Conservation (phyloP, 1,284 basidiomycete species). For the Apiotrichum sp. region DNA sequence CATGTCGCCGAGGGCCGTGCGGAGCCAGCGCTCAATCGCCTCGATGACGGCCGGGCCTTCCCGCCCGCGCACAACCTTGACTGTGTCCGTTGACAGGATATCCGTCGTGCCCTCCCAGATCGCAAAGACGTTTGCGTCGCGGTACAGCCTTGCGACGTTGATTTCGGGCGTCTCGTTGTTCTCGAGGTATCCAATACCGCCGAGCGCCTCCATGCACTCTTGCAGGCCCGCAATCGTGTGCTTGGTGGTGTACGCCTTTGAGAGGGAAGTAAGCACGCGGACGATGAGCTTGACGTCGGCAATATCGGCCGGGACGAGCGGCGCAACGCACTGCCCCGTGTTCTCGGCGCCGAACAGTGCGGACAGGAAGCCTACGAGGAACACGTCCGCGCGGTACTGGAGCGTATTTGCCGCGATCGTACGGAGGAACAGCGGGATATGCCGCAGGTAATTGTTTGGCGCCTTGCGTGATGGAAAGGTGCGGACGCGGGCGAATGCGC, state of each 20-base stretch:
- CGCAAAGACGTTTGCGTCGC: constrained; percentile 66
- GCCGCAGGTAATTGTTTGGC: constrained; percentile 51
- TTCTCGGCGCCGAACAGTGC: constrained; percentile 60
- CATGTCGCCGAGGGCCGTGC: not conserved
- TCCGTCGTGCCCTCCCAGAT: constrained; percentile 70
- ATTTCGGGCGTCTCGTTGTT: constrained; percentile 58
- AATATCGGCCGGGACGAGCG: constrained; percentile 2
- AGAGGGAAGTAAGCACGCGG: constrained; percentile 62
- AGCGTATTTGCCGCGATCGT: constrained; percentile 58
- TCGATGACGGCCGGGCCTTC: not conserved
- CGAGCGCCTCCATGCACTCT: constrained; percentile 77
- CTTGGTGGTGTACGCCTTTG: constrained; percentile 66
- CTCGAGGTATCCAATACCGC: constrained; percentile 63
- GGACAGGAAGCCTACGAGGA: constrained; percentile 58
- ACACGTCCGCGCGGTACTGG: constrained; percentile 60
- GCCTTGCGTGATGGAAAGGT: constrained; percentile 45
- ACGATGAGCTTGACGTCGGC: constrained; percentile 52
- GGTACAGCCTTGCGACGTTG: constrained; percentile 45
- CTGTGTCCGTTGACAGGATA: constrained; percentile 16
- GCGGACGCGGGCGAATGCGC: constrained; percentile 58
- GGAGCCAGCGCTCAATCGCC: constrained; percentile 8
- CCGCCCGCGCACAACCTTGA: constrained; percentile 15
- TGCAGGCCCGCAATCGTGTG: constrained; percentile 64
- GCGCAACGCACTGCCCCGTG: constrained; percentile 48
- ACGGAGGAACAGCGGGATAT: constrained; percentile 53